Evolutionary conservation across 176 grass and related monocot species (phyloP).

Genomic region (Juncus effusus): DNA sequence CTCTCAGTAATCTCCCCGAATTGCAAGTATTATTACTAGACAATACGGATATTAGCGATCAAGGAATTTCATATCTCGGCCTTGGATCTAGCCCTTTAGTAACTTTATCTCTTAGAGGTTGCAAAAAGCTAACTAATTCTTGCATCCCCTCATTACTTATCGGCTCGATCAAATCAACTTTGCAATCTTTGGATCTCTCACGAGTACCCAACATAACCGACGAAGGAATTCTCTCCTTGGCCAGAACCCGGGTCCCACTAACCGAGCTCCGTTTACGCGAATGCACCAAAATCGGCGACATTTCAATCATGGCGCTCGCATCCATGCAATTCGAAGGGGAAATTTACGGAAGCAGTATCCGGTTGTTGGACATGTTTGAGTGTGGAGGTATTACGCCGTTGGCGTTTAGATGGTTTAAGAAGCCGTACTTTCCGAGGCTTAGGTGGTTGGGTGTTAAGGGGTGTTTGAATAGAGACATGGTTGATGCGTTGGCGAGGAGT

Average conservation of each 20-base stretch:
- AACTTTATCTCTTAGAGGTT: conserved; percentile 84
- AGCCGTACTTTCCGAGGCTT: conserved; percentile 79
- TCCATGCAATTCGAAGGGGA: conserved; percentile 89
- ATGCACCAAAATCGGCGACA: conserved; percentile 61
- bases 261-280: conserved; percentile 66
- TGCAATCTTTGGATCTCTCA: conserved; percentile 79
- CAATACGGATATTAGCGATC: conserved; percentile 54
- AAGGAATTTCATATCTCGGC: conserved; percentile 71
- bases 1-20: conserved; percentile 66
- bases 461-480: conserved; percentile 82
- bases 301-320: conserved; percentile 82
- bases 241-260: conserved; percentile 54
- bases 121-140: conserved; percentile 71
- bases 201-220: conserved; percentile 66
- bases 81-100: conserved; percentile 51
- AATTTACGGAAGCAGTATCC: conserved; percentile 60
- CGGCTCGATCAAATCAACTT: conserved; percentile 48
- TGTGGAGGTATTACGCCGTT: conserved; percentile 74
- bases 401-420: conserved; percentile 89
- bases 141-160: conserved; percentile 57
- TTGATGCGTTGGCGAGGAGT: conserved; percentile 65
- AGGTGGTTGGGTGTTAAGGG: conserved; percentile 77
- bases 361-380: conserved; percentile 71
- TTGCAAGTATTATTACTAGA: conserved; percentile 65
- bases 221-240: conserved; percentile 65